Conservation (phyloP, 345 rosid genomes). For the Rhodamnia argentea region DNA sequence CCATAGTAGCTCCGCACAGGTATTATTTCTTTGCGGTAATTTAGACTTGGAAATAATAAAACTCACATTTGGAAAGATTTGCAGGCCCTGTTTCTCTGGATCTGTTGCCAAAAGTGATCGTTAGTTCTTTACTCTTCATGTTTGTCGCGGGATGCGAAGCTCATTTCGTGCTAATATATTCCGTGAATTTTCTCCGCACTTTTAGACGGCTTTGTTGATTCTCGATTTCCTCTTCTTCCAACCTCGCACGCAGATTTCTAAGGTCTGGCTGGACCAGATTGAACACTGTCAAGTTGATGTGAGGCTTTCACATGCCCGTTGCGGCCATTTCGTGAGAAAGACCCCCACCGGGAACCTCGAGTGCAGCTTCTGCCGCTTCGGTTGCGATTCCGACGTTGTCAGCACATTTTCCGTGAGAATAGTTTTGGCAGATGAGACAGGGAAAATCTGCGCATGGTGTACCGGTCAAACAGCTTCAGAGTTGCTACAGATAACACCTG, state of each 20-base stretch:
- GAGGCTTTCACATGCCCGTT: slow-evolving; percentile 40
- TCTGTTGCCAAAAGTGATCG: not conserved
- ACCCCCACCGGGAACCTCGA: slow-evolving; percentile 18
- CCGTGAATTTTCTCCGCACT: not conserved
- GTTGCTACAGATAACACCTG: slow-evolving; percentile 82
- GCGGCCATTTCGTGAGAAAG: slow-evolving; percentile 61
- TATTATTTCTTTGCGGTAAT: slow-evolving; percentile 7
- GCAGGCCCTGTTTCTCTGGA: not conserved
- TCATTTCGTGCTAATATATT: not conserved
- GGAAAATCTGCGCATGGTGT: slow-evolving; percentile 62
- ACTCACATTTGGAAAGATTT: not conserved
- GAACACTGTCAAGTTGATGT: slow-evolving; percentile 54
- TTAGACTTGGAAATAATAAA: not conserved
- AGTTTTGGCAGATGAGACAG: slow-evolving; percentile 54
- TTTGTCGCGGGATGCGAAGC: not conserved
- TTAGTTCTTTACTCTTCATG: not conserved
- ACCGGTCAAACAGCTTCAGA: slow-evolving; percentile 77
- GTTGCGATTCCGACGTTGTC: slow-evolving; percentile 31
- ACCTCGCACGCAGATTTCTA: slow-evolving; percentile 43
- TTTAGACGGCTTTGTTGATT: not conserved
- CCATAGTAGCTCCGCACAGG: slow-evolving; percentile 29
- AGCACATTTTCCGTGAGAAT: slow-evolving; percentile 63
- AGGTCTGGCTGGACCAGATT: slow-evolving; percentile 63
- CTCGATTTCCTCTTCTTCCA: not conserved
- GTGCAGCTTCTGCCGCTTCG: slow-evolving; percentile 62